These are phyloP conservation scores for Saturnispora dispora DNA, from an alignment of 805 yeast genomes.

Conservation along the genomic window DNA sequence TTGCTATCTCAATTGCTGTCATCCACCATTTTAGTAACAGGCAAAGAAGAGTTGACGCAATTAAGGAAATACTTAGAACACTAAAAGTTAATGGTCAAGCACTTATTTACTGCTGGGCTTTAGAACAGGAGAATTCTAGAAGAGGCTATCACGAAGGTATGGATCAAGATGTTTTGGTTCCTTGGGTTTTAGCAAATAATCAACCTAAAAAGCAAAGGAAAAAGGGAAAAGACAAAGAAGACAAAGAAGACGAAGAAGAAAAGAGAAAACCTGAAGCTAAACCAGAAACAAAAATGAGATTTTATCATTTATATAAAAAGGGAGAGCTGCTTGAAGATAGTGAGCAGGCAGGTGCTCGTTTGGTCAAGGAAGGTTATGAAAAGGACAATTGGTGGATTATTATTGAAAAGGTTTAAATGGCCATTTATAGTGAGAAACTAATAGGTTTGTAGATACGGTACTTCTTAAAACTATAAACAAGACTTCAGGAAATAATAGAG, in stretches of 20 bases:
- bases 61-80: constrained; percentile 50
- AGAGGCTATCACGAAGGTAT: constrained; percentile 88
- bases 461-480: neutral
- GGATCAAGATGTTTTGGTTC: constrained; percentile 90
- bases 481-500: neutral
- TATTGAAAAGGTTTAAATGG: constrained; percentile 25
- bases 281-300: constrained; percentile 61
- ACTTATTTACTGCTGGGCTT: constrained; percentile 90
- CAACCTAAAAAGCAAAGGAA: constrained; percentile 29
- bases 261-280: constrained; percentile 15
- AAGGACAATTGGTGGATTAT: constrained; percentile 91
- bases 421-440: constrained; percentile 5
- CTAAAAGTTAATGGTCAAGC: constrained; percentile 56
- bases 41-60: constrained; percentile 70
- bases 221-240: constrained; percentile 12
- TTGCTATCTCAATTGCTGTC: constrained; percentile 92
- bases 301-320: constrained; percentile 74
- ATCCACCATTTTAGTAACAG: constrained; percentile 90
- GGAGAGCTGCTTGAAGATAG: constrained; percentile 80
- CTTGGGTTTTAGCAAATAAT: constrained; percentile 75
- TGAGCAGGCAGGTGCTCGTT: constrained; percentile 54
- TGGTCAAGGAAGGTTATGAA: constrained; percentile 76
- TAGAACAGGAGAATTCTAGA: constrained; percentile 81
- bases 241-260: constrained; percentile 20
- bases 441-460: neutral